A percentile compares a stretch with the other conserved stretches of the same genome.
Evolutionary conservation across 164 flowering plant species (phyloP).

Genomic region (Kalanchoe fedtschenkoi): DNA sequence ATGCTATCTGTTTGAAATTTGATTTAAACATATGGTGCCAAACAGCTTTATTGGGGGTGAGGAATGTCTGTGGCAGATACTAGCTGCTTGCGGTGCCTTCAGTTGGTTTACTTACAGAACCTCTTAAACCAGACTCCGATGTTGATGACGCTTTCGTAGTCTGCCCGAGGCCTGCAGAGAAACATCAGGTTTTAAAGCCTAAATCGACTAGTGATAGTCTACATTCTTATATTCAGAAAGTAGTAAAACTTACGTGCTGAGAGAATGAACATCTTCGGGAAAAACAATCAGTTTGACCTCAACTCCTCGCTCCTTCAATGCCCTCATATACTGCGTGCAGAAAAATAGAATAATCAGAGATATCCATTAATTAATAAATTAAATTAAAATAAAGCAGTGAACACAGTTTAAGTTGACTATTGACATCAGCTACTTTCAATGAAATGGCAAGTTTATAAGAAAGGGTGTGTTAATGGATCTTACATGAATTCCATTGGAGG

Average conservation of each 20-base stretch:
- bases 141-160: slow-evolving; percentile 85
- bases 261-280: slow-evolving; percentile 64
- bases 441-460: not conserved
- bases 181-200: slow-evolving; percentile 1
- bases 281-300: slow-evolving; percentile 60
- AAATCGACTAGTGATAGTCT: not conserved
- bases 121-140: slow-evolving; percentile 96
- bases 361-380: not conserved
- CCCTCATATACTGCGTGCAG: slow-evolving; percentile 54
- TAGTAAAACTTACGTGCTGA: slow-evolving; percentile 42
- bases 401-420: no score
- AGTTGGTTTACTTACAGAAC: slow-evolving; percentile 40
- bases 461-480: slow-evolving; percentile 7
- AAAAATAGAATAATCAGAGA: not conserved
- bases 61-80: not conserved
- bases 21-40: no score
- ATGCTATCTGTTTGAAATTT: no score
- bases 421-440: no score
- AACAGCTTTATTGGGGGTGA: no score
- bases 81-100: no score
- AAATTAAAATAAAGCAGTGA: no score
- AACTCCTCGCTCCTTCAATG: slow-evolving; percentile 72
- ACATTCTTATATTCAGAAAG: not conserved
- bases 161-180: slow-evolving; percentile 77
- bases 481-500: slow-evolving; percentile 84